A percentile compares a stretch with the other conserved stretches of the same genome.
phyloP scores from a whole-genome alignment of 2,329 filamentous ascomycete genomes.

The Raffaelea albimanens region DNA sequence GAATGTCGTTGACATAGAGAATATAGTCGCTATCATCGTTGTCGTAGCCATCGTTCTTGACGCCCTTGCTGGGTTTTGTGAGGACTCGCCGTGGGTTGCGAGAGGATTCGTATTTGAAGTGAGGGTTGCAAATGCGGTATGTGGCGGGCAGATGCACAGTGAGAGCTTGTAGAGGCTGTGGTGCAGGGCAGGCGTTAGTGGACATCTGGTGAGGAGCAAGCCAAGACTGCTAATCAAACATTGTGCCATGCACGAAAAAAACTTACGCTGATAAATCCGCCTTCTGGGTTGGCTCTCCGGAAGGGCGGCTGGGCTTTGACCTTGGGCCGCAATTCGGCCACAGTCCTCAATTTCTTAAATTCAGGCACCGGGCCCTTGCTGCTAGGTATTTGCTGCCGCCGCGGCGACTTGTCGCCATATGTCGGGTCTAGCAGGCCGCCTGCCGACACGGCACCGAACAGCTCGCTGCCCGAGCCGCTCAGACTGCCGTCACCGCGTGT shows the following conservation, averaged over 20 bases:
- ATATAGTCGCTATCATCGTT: slow-evolving; percentile 99
- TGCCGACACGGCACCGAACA: slow-evolving; percentile 42
- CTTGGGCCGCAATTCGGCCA: slow-evolving; percentile 68
- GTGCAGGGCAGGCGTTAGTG: slow-evolving; percentile 1
- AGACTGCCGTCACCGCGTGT: slow-evolving; percentile 39
- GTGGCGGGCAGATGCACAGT: slow-evolving; percentile 89
- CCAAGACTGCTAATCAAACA: too few species aligned
- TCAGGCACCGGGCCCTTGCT: slow-evolving; percentile 70
- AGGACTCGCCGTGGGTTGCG: slow-evolving; percentile 90
- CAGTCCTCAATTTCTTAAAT: slow-evolving; percentile 68
- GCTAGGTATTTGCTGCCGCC: slow-evolving; percentile 23
- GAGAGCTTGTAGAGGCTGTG: slow-evolving; percentile 83
- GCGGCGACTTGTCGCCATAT: slow-evolving; percentile 50
- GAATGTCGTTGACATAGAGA: slow-evolving; percentile 95
- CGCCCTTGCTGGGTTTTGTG: slow-evolving; percentile 96
- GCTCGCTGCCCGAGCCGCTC: slow-evolving; percentile 61
- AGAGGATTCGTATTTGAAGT: slow-evolving; percentile 97
- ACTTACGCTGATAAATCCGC: slow-evolving; percentile 92
- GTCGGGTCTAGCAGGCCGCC: slow-evolving; percentile 60
- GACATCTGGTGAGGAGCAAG: slow-evolving; percentile 4
- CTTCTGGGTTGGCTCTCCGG: slow-evolving; percentile 87
- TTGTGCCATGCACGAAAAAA: too few species aligned
- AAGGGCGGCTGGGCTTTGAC: slow-evolving; percentile 84
- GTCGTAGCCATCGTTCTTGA: slow-evolving; percentile 97
- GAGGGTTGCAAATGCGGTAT: slow-evolving; percentile 95